Evolutionary conservation across 1,284 basidiomycete genomes (phyloP).

Genomic region (Sanghuangporus weigelae): DNA sequence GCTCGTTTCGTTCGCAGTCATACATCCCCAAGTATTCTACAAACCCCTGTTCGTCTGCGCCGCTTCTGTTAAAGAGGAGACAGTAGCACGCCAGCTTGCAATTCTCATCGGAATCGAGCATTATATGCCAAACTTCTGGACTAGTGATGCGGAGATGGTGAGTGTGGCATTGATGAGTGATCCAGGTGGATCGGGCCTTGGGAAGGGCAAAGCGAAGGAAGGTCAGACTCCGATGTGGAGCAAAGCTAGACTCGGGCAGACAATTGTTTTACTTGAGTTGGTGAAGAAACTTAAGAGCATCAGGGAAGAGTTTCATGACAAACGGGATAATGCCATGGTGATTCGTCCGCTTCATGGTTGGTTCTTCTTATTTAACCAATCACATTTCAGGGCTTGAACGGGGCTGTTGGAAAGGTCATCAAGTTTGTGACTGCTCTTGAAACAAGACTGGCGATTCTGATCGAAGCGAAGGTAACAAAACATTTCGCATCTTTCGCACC

Average conservation of each 20-base stretch:
- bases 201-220: constrained; percentile 27
- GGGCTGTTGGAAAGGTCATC: constrained; percentile 31
- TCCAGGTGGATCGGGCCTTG: constrained; percentile 26
- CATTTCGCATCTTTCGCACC: neutral
- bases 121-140: constrained; percentile 62
- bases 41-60: constrained; percentile 72
- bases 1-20: constrained; percentile 43
- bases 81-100: constrained; percentile 54
- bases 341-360: neutral
- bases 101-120: constrained; percentile 45
- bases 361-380: neutral
- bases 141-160: constrained; percentile 72
- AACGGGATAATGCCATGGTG: constrained; percentile 29
- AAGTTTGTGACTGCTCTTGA: constrained; percentile 59
- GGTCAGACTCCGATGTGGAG: constrained; percentile 32
- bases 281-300: constrained; percentile 45
- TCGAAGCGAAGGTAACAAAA: constrained; percentile 55
- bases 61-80: constrained; percentile 52
- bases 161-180: constrained; percentile 63
- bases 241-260: constrained; percentile 57
- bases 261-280: constrained; percentile 59
- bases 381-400: constrained; percentile 29
- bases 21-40: constrained; percentile 64
- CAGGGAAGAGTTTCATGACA: constrained; percentile 27
- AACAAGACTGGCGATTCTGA: constrained; percentile 46